These are phyloP conservation scores for Phialocephala sp. DNA, from an alignment of 2,329 filamentous ascomycete species.

Conservation along the genomic window DNA sequence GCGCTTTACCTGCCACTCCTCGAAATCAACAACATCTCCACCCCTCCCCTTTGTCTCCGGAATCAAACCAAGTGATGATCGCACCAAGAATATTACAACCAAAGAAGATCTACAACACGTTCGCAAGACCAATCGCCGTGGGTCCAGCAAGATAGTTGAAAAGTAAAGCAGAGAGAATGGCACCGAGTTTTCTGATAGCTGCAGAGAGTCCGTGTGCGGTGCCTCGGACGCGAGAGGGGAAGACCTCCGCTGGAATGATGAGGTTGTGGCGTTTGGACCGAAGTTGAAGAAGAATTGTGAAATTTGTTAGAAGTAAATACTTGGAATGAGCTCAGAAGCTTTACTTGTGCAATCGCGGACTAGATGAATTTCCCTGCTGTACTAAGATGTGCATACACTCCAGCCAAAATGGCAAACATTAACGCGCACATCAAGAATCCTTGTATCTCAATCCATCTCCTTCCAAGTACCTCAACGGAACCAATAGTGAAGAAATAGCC, in stretches of 20 bases:
- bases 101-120: conserved; percentile 40
- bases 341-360: conserved; percentile 57
- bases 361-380: conserved; percentile 19
- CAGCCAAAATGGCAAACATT: conserved; percentile 62
- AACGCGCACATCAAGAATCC: conserved; percentile 65
- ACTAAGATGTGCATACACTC: conserved; percentile 14
- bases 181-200: conserved; percentile 42
- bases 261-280: conserved; percentile 46
- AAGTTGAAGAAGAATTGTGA: conserved; percentile 69
- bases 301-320: conserved; percentile 60
- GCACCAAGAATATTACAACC: conserved; percentile 36
- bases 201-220: conserved; percentile 42
- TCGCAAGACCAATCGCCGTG: conserved; percentile 42
- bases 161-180: conserved; percentile 48
- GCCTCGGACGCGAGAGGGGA: conserved; percentile 42
- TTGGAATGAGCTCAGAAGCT: conserved; percentile 47
- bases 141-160: conserved; percentile 56
- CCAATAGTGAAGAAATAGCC: conserved; percentile 80
- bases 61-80: conserved; percentile 35
- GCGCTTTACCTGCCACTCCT: conserved; percentile 27
- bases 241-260: conserved; percentile 43
- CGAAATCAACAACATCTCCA: conserved; percentile 35
- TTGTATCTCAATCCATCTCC: conserved; percentile 73
- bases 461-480: conserved; percentile 74
- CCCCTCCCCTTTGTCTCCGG: conserved; percentile 38